Conservation (phyloP, 768 basidiomycete genomes). For the Auriscalpium vulgare region DNA sequence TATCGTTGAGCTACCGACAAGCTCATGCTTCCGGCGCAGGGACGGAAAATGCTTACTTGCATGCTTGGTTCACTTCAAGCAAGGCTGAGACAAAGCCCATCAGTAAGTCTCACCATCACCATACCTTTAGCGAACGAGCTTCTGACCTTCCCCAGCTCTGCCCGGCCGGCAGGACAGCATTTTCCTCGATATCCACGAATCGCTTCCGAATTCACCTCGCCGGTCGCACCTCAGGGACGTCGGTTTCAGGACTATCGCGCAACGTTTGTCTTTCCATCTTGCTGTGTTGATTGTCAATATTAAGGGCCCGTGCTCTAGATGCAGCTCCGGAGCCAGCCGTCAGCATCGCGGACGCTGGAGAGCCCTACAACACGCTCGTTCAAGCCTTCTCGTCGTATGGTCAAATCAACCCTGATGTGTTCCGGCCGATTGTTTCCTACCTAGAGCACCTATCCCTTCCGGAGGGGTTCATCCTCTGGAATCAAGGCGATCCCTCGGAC, state of each 20-base stretch:
- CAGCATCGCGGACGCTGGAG: slow-evolving; percentile 9
- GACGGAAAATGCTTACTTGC: slow-evolving; percentile 91
- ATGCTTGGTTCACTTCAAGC: slow-evolving; percentile 66
- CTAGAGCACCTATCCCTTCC: slow-evolving; percentile 55
- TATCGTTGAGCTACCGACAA: neutral
- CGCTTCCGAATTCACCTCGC: slow-evolving; percentile 9
- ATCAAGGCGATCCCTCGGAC: slow-evolving; percentile 65
- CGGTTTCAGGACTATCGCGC: slow-evolving; percentile 10
- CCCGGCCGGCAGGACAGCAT: slow-evolving; percentile 9
- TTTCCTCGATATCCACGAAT: slow-evolving; percentile 5
- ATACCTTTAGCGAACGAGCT: neutral
- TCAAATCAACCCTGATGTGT: slow-evolving; percentile 44
- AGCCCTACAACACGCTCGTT: slow-evolving; percentile 62
- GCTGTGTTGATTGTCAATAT: neutral
- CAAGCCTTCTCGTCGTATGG: slow-evolving; percentile 77
- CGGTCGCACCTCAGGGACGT: slow-evolving; percentile 14
- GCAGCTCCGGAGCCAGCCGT: neutral
- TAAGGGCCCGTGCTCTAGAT: neutral
- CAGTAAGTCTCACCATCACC: slow-evolving; percentile 29
- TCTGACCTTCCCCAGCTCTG: slow-evolving; percentile 3
- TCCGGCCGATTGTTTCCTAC: slow-evolving; percentile 60
- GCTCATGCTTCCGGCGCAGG: slow-evolving; percentile 36
- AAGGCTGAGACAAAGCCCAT: slow-evolving; percentile 42
- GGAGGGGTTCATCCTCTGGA: slow-evolving; percentile 63
- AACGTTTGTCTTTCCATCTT: slow-evolving; percentile 1